Evolutionary conservation across 352 stramenopile species (phyloP), one percentile per base, ranked within the genome.

Genomic region (Globisporangium carolinianum): DNA sequence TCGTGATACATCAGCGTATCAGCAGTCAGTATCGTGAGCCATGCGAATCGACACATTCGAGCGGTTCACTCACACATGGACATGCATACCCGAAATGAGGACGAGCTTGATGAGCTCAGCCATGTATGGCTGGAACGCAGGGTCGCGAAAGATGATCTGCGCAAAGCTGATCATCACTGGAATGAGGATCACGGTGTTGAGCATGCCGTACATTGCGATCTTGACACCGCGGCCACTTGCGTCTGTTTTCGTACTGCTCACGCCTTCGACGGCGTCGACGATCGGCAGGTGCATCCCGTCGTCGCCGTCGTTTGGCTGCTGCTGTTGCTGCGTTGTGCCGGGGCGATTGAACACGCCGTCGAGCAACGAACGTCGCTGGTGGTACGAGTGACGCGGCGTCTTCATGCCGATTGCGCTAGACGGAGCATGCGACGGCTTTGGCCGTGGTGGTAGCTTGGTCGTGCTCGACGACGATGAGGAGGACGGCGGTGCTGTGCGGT

Each of bases 61-160:
- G 24, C 3, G 24, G 24, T 32, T 32, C 24, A 32, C 24, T 3
- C 24, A 32, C 3, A 3, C 24, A 32, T 32, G 3, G 3, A 32
- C 24, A 32, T 32, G 2, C 58, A 6, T 41, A 74, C 65, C 69
- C 9, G 85, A 95, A 46, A 89, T 77, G 48, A 95, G 75, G 66
- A 98, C 96, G 39, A 99, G 82, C 73, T 99, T 98, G 53, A 96
- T 91, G 75, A 76, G 94, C 67, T 87, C 97, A 86, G 65, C 84
- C 83, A 81, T 87, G 67, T 87, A 98, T 55, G 72, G 88, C 79
- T 91, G 83, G 57, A 96, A 93, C 64, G 98, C 92, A 11, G 87
- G 81, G 60, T 94, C 76, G 41, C 81, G 83, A 60, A 98, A 98
- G 69, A 98, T 98, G 63, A 98, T 97, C 49, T 97, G 89, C 42